Evolutionary conservation across 257 asterid genomes (phyloP).

Genomic region (Solanum paucissectum): DNA sequence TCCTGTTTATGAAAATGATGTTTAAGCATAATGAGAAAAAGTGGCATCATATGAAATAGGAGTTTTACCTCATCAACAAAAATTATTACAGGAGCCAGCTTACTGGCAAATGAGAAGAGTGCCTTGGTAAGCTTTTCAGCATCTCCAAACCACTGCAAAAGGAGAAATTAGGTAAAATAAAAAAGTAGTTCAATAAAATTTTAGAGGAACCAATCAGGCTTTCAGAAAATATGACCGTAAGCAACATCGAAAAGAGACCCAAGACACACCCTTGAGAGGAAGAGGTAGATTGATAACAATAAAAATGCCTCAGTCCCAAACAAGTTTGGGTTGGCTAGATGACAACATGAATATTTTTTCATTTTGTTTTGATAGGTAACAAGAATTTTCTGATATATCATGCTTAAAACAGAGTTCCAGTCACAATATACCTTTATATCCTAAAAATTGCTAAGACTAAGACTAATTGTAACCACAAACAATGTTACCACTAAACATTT

Average conservation of each 20-base stretch:
- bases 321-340: not conserved
- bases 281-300: not conserved
- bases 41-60: not conserved
- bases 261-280: not conserved
- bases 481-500: not conserved
- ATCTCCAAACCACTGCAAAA: slow-evolving; percentile 98
- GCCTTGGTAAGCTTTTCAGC: slow-evolving; percentile 96
- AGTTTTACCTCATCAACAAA: slow-evolving; percentile 89
- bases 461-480: not conserved
- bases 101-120: slow-evolving; percentile 96
- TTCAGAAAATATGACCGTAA: not conserved
- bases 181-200: not conserved
- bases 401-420: not conserved
- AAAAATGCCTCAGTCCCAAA: not conserved
- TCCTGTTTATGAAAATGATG: not conserved
- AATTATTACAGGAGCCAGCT: slow-evolving; percentile 90
- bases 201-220: not conserved
- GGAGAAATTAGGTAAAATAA: slow-evolving; percentile 5
- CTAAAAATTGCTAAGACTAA: not conserved
- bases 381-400: not conserved
- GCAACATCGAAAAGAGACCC: not conserved
- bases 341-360: not conserved
- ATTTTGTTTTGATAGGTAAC: not conserved
- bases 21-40: not conserved
- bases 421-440: not conserved